Evolutionary conservation across 306 rosid genomes (phyloP), one percentile per base, ranked within the genome.

Genomic region (Luffa aegyptiaca): DNA sequence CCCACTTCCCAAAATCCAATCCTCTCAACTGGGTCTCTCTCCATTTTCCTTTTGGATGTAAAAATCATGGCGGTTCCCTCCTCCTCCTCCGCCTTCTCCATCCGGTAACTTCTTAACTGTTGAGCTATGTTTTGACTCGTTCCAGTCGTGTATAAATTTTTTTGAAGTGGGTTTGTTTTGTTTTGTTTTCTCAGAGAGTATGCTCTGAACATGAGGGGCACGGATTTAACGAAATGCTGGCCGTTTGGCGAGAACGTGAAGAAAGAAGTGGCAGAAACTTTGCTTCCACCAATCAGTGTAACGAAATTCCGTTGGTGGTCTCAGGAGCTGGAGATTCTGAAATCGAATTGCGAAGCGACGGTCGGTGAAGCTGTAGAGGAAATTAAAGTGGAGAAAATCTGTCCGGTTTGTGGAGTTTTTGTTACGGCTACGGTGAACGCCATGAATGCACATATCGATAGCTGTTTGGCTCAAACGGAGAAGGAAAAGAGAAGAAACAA

Each of bases 291-390:
- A 21, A 89, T 95, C 74, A 48, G 90, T 16, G 88, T 81, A 48
- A 81, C 79, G 7, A 91, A 95, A 88, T 92, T 86, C 85, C 87
- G 83, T 37, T 93, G 95, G 92, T 86, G 97, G 86, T 85, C 92
- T 21, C 88, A 81, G 26, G 90, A 90, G 69, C 88, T 94, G 33
- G 81, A 89, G 37, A 85, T 84, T 78, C 78, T 82, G 57, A 84
- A 87, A 86, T 86, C 95, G 31, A 77, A 62, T 86, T 68, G 13
- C 3, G 52, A 10, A 46, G 9, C 14, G 78, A 0, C 1, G 31
- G 31, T 26, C 31, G 31, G 31, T 26, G 31, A 36, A n/a, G 5
- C 86, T 76, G 17, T 87, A 64, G 1, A 90, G 83, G 55, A 90
- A 84, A 85, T 73, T 4, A 20, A 4, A 20, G 5, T 86, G 78